Evolutionary conservation across 2,329 filamentous ascomycete species (phyloP).

Genomic region (Aspergillus sp.): DNA sequence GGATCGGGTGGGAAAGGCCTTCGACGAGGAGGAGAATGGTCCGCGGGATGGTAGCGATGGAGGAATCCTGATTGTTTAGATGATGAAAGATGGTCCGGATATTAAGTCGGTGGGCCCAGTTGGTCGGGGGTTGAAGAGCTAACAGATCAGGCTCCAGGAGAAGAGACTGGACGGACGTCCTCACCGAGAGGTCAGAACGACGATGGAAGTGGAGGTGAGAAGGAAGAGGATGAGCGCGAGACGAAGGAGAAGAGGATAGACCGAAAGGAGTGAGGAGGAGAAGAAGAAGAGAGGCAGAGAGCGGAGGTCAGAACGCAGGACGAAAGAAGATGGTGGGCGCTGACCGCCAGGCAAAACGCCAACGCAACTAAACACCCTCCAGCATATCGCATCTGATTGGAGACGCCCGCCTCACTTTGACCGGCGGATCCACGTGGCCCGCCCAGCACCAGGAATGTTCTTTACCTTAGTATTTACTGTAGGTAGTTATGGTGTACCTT

Average conservation of each 20-base stretch:
- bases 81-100: too few species aligned
- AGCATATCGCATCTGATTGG: too few species aligned
- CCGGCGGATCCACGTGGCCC: conserved; percentile 28
- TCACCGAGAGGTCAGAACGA: neutral
- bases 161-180: neutral
- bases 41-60: too few species aligned
- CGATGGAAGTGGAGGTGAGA: neutral
- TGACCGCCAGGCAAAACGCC: conserved; percentile 15
- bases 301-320: conserved; percentile 1
- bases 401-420: conserved; percentile 23
- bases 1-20: too few species aligned
- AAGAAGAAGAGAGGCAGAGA: conserved; percentile 3
- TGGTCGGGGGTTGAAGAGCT: too few species aligned
- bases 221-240: conserved; percentile 6
- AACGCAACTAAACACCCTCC: neutral
- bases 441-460: conserved; percentile 2
- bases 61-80: too few species aligned
- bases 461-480: too few species aligned
- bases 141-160: conserved; percentile 1
- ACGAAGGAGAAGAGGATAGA: conserved; percentile 10
- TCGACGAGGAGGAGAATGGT: too few species aligned
- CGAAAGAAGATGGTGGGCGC: conserved; percentile 4
- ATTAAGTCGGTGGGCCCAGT: too few species aligned
- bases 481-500: too few species aligned
- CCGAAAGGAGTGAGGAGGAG: neutral